Percentiles rank a stretch among this genome's conserved stretches.
These are phyloP conservation scores for Stephanodiscus minutulus DNA, from an alignment of 108 stramenopile genomes.

Conservation along the genomic window DNA sequence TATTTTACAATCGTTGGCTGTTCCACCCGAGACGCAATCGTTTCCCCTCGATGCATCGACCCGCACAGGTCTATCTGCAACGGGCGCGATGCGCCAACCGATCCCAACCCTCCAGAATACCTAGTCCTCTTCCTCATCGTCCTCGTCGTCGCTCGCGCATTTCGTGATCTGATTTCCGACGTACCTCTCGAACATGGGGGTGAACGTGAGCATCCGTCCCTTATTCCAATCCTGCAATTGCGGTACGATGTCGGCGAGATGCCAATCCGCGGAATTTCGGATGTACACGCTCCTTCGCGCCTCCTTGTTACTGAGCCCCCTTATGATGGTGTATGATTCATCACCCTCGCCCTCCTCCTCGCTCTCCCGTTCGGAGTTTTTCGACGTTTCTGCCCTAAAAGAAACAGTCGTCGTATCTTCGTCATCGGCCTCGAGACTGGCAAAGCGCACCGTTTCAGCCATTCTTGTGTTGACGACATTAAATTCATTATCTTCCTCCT, in stretches of 20 bases:
- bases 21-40: slow-evolving; percentile 8
- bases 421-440: slow-evolving; percentile 12
- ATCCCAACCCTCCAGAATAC: no score
- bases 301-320: slow-evolving; percentile 33
- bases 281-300: slow-evolving; percentile 31
- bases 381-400: neutral
- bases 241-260: slow-evolving; percentile 33
- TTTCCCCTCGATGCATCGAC: no score
- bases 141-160: slow-evolving; percentile 11
- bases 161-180: slow-evolving; percentile 37
- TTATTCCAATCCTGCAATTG: slow-evolving; percentile 48
- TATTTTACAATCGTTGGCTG: slow-evolving; percentile 10
- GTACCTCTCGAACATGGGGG: slow-evolving; percentile 34
- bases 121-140: slow-evolving; percentile 4
- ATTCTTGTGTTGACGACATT: no score
- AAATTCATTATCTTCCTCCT: no score
- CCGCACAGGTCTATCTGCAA: no score
- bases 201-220: slow-evolving; percentile 29
- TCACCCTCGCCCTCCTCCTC: slow-evolving; percentile 17
- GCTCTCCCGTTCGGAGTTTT: neutral
- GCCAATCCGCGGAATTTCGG: slow-evolving; percentile 40
- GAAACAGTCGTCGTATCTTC: neutral
- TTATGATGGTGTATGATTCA: slow-evolving; percentile 23
- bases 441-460: neutral
- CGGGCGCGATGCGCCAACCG: no score